Evolutionary conservation across 2,329 filamentous ascomycete genomes (phyloP), one percentile per base, ranked within the genome.

Genomic region (Erysiphe neolycopersici): DNA sequence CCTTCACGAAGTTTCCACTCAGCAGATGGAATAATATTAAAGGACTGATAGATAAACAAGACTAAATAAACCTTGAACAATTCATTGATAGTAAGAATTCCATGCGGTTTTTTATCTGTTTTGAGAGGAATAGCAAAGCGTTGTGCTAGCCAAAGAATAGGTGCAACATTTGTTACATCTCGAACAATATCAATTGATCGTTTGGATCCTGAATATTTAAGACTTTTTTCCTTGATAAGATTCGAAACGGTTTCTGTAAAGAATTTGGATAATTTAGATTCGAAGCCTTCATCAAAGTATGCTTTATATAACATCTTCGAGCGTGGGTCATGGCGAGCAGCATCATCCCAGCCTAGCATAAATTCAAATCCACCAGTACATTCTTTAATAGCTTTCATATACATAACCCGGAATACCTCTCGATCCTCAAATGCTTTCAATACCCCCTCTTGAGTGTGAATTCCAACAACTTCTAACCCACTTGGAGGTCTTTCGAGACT

Each of bases 71-170:
- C 58, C 1, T 57, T 60, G 51, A 67, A 68, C 0, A 62, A 56
- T 47, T 68, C 61, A 12, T 63, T 58, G 14, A 64, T 50, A 0
- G 62, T 60, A 16, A 68, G 39, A 8, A 68, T 43, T 2, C 76
- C 77, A 49, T 65, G 68, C 2, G 71, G 69, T 42, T 72, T 68
- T 11, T 70, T 62, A 2, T 58, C 55, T 0, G 70, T 74, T 61
- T 80, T 79, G 35, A 83, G 61, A 0, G 78, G 76, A 22, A 54
- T 49, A n/a, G 50, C 51, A 29, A 68, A 67, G 17, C 63, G 60
- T 22, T 67, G 60, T 0, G 65, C 64, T 12, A 67, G 57, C 63
- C 63, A 69, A 33, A 64, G 53, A 42, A 68, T 64, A 5, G 76
- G 75, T 0, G 66, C 68, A 22, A 79, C 59, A 53, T 82, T 82